Evolutionary conservation across 2,329 filamentous ascomycete genomes (phyloP).

Genomic region (Nannizzia gypsea): DNA sequence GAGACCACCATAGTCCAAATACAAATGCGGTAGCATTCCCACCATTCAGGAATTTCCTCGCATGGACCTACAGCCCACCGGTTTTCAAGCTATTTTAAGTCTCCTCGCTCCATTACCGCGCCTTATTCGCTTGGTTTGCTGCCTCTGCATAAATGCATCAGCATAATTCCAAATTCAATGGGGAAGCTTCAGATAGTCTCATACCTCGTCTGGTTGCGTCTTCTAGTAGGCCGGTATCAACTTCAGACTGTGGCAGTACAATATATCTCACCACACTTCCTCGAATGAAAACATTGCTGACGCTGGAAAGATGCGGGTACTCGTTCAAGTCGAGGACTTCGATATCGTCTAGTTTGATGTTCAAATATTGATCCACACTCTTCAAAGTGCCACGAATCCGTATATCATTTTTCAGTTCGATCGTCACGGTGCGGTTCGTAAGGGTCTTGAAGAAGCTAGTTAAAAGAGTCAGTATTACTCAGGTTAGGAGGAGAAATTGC

Average conservation of each 20-base stretch:
- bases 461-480: not conserved
- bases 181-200: conserved; percentile 10
- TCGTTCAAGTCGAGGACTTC: conserved; percentile 83
- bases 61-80: not conserved
- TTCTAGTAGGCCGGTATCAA: conserved; percentile 77
- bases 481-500: not conserved
- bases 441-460: conserved; percentile 94
- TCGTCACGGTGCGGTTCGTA: conserved; percentile 91
- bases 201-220: conserved; percentile 80
- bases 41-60: not conserved
- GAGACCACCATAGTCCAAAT: not conserved
- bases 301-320: conserved; percentile 82
- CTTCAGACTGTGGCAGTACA: conserved; percentile 67
- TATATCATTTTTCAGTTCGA: conserved; percentile 99
- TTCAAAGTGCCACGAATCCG: conserved; percentile 91
- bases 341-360: conserved; percentile 97
- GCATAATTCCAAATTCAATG: not conserved
- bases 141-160: conserved; percentile 31
- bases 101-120: conserved; percentile 24
- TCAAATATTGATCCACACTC: conserved; percentile 96
- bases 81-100: not conserved
- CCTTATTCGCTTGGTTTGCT: conserved; percentile 40
- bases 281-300: conserved; percentile 93
- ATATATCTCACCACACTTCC: conserved; percentile 90
- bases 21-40: not conserved